Evolutionary conservation across 1,139 yeast species (phyloP).

Genomic region (Sugiyamaella sp.): DNA sequence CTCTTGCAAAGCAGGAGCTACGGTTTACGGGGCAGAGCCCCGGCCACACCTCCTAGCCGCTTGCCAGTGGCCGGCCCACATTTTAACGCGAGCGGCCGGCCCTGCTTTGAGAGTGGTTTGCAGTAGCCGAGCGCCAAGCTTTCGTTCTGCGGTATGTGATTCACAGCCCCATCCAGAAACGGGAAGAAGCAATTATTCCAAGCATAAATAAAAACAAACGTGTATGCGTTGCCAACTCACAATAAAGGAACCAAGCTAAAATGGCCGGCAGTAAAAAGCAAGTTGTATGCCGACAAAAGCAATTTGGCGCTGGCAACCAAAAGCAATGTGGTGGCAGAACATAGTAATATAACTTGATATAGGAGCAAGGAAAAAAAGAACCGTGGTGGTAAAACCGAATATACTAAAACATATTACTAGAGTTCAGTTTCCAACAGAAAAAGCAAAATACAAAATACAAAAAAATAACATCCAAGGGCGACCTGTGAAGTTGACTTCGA

Average conservation of each 20-base stretch:
- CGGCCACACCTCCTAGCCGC: neutral
- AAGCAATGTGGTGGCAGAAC: neutral
- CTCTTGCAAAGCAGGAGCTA: neutral
- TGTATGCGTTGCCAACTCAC: neutral
- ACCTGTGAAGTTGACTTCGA: slow-evolving; percentile 2
- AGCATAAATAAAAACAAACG: slow-evolving; percentile 14
- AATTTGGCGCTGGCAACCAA: neutral
- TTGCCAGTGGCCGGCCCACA: neutral
- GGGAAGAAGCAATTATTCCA: slow-evolving; percentile 6
- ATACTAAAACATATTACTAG: neutral
- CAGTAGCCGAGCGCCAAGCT: slow-evolving; percentile 2
- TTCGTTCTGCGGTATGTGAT: too few species aligned
- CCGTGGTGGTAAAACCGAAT: neutral
- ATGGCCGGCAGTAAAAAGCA: neutral
- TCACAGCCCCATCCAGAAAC: too few species aligned
- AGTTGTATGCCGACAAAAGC: neutral
- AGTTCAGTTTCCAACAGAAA: neutral
- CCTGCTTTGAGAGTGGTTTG: neutral
- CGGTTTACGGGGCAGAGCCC: neutral
- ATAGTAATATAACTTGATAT: neutral
- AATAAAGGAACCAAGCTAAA: neutral
- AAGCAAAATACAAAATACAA: neutral
- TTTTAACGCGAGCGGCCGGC: neutral
- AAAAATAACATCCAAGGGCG: neutral
- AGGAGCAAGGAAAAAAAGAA: neutral